Percentiles rank a stretch among this genome's conserved stretches.
phyloP scores from a whole-genome alignment of 805 yeast species.

The Ogataea pini region DNA sequence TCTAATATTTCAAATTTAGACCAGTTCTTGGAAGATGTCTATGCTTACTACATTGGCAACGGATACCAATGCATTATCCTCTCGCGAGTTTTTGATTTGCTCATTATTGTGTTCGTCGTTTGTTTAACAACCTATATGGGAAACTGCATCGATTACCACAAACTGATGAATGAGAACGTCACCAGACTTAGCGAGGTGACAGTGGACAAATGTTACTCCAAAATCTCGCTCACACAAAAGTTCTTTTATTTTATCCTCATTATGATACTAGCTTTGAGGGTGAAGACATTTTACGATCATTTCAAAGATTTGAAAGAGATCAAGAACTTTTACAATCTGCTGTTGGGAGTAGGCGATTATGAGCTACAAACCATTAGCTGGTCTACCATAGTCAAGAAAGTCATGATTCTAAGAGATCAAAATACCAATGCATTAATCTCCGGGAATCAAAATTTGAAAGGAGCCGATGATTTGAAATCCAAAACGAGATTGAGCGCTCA shows the following conservation, averaged over 20 bases:
- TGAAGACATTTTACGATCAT: slow-evolving; percentile 59
- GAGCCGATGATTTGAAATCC: slow-evolving; percentile 59
- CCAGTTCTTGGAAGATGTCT: slow-evolving; percentile 77
- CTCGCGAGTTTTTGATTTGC: slow-evolving; percentile 62
- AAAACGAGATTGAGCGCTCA: slow-evolving; percentile 85
- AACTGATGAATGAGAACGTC: slow-evolving; percentile 28
- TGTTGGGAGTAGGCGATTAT: slow-evolving; percentile 70
- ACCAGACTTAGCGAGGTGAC: slow-evolving; percentile 46
- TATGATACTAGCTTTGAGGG: slow-evolving; percentile 51
- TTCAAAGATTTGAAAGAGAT: slow-evolving; percentile 70
- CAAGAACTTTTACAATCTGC: slow-evolving; percentile 69
- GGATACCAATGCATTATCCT: slow-evolving; percentile 81
- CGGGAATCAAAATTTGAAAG: slow-evolving; percentile 26
- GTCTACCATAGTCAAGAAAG: slow-evolving; percentile 78
- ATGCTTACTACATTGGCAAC: slow-evolving; percentile 79
- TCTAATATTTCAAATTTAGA: slow-evolving; percentile 94
- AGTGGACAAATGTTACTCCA: slow-evolving; percentile 48
- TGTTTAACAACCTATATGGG: slow-evolving; percentile 75
- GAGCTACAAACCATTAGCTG: slow-evolving; percentile 93
- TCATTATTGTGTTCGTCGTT: slow-evolving; percentile 77
- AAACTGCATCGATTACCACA: slow-evolving; percentile 71
- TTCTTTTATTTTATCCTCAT: slow-evolving; percentile 63
- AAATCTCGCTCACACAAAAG: slow-evolving; percentile 50
- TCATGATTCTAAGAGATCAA: slow-evolving; percentile 74
- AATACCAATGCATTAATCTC: slow-evolving; percentile 79